These are phyloP conservation scores for Malus orientalis DNA, from an alignment of 306 rosid genomes.

Conservation along the genomic window DNA sequence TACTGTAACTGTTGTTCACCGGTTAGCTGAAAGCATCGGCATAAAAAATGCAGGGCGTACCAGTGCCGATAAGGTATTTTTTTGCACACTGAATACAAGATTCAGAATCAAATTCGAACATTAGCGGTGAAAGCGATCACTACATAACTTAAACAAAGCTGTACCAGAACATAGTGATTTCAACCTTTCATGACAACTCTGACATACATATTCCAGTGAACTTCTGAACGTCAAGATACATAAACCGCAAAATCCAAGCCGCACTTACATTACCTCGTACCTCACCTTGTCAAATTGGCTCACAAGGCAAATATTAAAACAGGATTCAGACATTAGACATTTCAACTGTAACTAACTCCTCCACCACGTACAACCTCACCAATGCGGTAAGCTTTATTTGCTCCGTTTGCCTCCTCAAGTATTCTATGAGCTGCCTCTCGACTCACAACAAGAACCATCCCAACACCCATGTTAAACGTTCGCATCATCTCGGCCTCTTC, in stretches of 20 bases:
- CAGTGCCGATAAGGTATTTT: background rate
- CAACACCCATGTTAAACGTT: conserved; percentile 86
- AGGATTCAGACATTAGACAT: background rate
- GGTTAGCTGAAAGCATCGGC: background rate
- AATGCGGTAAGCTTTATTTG: conserved; percentile 38
- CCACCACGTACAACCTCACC: conserved; percentile 58
- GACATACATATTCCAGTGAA: background rate
- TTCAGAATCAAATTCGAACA: background rate
- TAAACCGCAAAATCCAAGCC: background rate
- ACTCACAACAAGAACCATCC: conserved; percentile 84
- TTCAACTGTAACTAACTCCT: conserved; percentile 42
- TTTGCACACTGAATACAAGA: background rate
- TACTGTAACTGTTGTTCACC: conserved; percentile 10
- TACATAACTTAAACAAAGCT: background rate
- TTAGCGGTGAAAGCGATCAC: background rate
- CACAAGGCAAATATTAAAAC: background rate
- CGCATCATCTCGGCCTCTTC: conserved; percentile 73
- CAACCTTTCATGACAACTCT: background rate
- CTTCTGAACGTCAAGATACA: background rate
- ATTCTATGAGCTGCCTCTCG: conserved; percentile 42
- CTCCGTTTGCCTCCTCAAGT: conserved; percentile 29
- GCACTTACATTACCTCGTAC: background rate
- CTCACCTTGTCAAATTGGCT: background rate
- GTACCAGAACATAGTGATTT: background rate
- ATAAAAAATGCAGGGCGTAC: background rate